These are phyloP conservation scores for Fusarium robinianum DNA, from an alignment of 2,329 filamentous ascomycete genomes.

Conservation along the genomic window DNA sequence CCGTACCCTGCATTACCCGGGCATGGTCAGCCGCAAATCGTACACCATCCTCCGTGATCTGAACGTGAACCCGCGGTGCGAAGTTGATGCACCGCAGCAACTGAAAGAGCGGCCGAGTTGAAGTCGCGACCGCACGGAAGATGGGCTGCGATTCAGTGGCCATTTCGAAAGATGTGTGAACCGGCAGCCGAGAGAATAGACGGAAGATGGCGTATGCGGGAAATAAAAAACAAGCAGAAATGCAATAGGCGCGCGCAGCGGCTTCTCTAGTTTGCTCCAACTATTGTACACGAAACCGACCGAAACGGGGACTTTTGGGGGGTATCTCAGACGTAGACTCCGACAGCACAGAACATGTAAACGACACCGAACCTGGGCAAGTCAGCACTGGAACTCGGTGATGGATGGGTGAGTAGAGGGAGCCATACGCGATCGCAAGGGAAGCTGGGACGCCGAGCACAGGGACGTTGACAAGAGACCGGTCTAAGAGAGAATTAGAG, in stretches of 20 bases:
- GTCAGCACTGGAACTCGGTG: conserved; percentile 24
- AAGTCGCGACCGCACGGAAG: conserved; percentile 77
- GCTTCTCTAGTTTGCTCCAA: conserved; percentile 42
- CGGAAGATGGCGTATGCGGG: conserved; percentile 11
- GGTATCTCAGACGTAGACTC: conserved; percentile 89
- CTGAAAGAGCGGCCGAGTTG: conserved; percentile 74
- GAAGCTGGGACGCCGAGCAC: conserved; percentile 85
- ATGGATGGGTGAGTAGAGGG: not conserved
- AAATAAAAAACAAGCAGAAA: conserved; percentile 32
- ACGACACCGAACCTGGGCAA: conserved; percentile 80
- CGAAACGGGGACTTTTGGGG: conserved; percentile 40
- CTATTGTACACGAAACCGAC: conserved; percentile 45
- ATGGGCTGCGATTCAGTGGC: conserved; percentile 52
- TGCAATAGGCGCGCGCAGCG: conserved; percentile 37
- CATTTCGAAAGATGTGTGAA: conserved; percentile 29
- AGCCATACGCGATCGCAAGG: conserved; percentile 81
- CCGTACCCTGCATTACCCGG: conserved; percentile 84
- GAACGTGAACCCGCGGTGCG: conserved; percentile 63
- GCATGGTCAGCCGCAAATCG: conserved; percentile 88
- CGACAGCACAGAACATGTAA: conserved; percentile 98
- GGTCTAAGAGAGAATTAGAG: conserved; percentile 62
- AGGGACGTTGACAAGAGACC: conserved; percentile 76
- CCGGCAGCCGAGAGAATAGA: conserved; percentile 7
- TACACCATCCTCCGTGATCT: conserved; percentile 83
- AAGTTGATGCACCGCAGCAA: conserved; percentile 63